Evolutionary conservation across 2,329 filamentous ascomycete species (phyloP).

Genomic region (Aureobasidium melanogenum): DNA sequence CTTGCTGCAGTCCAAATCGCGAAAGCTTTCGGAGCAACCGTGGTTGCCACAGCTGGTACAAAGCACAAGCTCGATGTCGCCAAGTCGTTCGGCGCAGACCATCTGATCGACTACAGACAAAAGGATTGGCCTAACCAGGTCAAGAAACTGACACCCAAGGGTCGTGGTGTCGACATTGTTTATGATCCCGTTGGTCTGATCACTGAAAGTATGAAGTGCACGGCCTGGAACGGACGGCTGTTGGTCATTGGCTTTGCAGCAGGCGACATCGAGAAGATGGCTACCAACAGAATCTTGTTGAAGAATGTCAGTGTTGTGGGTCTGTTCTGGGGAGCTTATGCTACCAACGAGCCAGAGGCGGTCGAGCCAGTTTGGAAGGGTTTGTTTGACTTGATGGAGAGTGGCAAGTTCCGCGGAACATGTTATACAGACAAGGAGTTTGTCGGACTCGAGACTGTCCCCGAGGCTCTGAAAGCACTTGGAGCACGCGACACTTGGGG

Average conservation of each 20-base stretch:
- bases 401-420: slow-evolving; percentile 73
- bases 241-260: slow-evolving; percentile 85
- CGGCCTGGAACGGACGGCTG: slow-evolving; percentile 84
- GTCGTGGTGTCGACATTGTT: slow-evolving; percentile 76
- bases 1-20: slow-evolving; percentile 88
- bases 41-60: slow-evolving; percentile 86
- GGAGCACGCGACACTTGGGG: slow-evolving; percentile 84
- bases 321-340: slow-evolving; percentile 85
- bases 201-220: slow-evolving; percentile 80
- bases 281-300: slow-evolving; percentile 81
- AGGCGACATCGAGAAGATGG: slow-evolving; percentile 80
- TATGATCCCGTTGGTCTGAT: slow-evolving; percentile 92
- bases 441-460: slow-evolving; percentile 70
- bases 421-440: slow-evolving; percentile 76
- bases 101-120: slow-evolving; percentile 67
- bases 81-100: slow-evolving; percentile 72
- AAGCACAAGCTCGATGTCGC: slow-evolving; percentile 73
- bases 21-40: slow-evolving; percentile 81
- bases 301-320: slow-evolving; percentile 92
- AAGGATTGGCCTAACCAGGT: slow-evolving; percentile 57
- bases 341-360: slow-evolving; percentile 60
- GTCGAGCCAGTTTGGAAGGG: slow-evolving; percentile 72
- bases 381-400: slow-evolving; percentile 65
- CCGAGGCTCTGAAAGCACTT: slow-evolving; percentile 65
- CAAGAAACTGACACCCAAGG: slow-evolving; percentile 65